Conservation (phyloP, 2,329 filamentous ascomycete species). For the Aspergillus oerlinghausenensis region DNA sequence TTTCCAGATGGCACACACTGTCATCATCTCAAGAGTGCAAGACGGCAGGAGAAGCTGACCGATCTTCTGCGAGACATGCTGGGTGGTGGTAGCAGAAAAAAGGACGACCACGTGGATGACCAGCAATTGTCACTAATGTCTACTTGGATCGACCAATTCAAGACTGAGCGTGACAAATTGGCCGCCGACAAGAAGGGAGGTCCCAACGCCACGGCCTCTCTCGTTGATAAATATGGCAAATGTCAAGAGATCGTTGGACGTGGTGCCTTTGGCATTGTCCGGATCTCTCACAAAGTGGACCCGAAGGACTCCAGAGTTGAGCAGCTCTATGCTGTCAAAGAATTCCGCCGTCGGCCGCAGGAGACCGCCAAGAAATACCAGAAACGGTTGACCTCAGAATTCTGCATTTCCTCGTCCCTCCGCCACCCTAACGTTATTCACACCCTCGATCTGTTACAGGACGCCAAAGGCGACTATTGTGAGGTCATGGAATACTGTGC, state of each 20-base stretch:
- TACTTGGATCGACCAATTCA: constrained; percentile 90
- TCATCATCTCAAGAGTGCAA: constrained; percentile 83
- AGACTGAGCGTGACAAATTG: constrained; percentile 74
- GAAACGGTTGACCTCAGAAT: constrained; percentile 93
- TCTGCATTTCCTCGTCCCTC: constrained; percentile 95
- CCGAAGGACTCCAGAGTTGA: constrained; percentile 72
- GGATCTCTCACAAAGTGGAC: constrained; percentile 93
- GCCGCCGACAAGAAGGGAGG: constrained; percentile 72
- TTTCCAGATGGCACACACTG: constrained; percentile 68
- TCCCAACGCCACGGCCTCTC: constrained; percentile 67
- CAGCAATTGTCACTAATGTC: constrained; percentile 90
- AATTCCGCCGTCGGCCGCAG: constrained; percentile 89
- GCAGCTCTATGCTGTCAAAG: constrained; percentile 95
- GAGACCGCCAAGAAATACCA: constrained; percentile 97
- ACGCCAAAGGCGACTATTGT: constrained; percentile 95
- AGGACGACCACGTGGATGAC: constrained; percentile 54
- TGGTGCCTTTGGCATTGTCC: constrained; percentile 93
- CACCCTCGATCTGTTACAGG: constrained; percentile 89
- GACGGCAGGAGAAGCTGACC: constrained; percentile 88
- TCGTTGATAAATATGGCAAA: constrained; percentile 97
- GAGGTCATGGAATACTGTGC: constrained; percentile 99
- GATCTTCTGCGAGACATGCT: constrained; percentile 87
- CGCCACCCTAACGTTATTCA: constrained; percentile 98
- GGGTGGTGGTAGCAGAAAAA: constrained; percentile 68
- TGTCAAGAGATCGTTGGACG: constrained; percentile 96